These are phyloP conservation scores for Tricholomella constricta DNA, from an alignment of 768 basidiomycete species.

Conservation along the genomic window DNA sequence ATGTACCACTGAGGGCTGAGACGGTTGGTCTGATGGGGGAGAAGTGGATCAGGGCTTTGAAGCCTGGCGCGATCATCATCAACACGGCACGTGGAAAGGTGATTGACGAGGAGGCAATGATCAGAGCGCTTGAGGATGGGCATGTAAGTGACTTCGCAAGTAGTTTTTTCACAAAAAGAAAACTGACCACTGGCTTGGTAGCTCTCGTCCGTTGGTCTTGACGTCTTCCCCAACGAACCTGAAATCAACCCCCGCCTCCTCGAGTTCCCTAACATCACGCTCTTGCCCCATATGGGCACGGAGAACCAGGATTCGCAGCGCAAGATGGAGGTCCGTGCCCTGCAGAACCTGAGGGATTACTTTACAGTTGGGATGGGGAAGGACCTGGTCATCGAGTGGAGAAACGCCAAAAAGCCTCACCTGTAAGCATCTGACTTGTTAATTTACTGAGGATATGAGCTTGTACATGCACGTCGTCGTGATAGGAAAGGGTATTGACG, in stretches of 20 bases:
- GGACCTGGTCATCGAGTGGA: conserved; percentile 67
- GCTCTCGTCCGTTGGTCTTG: conserved; percentile 81
- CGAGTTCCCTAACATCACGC: conserved; percentile 78
- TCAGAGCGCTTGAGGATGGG: conserved; percentile 81
- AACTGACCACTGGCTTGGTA: conserved; percentile 26
- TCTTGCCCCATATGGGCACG: conserved; percentile 93
- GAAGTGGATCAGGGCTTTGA: conserved; percentile 74
- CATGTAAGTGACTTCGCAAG: conserved; percentile 58
- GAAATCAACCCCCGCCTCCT: conserved; percentile 76
- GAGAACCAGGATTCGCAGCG: conserved; percentile 80
- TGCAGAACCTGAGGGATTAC: conserved; percentile 76
- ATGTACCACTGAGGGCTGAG: conserved; percentile 76
- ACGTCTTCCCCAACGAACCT: conserved; percentile 88
- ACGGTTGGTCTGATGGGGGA: conserved; percentile 77
- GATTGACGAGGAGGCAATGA: conserved; percentile 85
- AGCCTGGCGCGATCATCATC: conserved; percentile 75
- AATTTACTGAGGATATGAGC: background rate
- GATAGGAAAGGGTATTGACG: background rate
- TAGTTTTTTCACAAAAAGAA: background rate
- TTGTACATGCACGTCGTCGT: background rate
- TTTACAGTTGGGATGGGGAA: conserved; percentile 61
- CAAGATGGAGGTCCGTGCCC: conserved; percentile 84
- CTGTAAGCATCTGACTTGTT: conserved; percentile 12
- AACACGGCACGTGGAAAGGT: conserved; percentile 93
- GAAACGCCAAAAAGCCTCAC: conserved; percentile 16